Evolutionary conservation across 169 alveolate species (phyloP).

Genomic region (Cryptosporidium canis): DNA sequence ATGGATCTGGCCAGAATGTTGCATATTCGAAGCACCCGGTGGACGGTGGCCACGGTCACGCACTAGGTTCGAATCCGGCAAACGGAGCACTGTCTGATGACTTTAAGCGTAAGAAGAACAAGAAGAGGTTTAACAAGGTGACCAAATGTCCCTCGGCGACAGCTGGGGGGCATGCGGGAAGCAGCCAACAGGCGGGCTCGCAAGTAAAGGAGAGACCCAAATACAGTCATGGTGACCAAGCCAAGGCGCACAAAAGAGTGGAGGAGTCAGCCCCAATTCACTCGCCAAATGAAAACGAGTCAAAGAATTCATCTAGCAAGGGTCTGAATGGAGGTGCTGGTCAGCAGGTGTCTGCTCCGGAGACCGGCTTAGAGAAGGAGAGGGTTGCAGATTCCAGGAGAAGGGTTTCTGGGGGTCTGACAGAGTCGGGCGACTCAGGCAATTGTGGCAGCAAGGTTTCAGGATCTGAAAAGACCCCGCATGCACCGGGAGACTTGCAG

Average conservation of each 20-base stretch:
- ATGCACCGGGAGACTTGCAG: neutral
- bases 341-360: neutral
- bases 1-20: neutral
- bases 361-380: neutral
- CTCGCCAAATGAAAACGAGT: slow-evolving; percentile 7
- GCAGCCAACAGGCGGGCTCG: neutral
- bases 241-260: neutral
- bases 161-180: neutral
- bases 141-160: neutral
- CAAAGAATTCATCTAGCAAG: neutral
- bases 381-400: neutral
- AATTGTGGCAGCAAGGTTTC: neutral
- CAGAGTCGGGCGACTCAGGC: neutral
- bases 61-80: neutral
- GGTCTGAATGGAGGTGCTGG: neutral
- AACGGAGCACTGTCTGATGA: neutral
- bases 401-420: neutral
- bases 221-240: neutral
- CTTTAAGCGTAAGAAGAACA: neutral
- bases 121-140: neutral
- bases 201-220: neutral
- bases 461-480: neutral
- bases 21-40: neutral
- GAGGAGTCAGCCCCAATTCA: neutral
- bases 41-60: neutral